These are phyloP conservation scores for Rhododendron simsii DNA, from an alignment of 148 eudicot genomes.

Conservation along the genomic window DNA sequence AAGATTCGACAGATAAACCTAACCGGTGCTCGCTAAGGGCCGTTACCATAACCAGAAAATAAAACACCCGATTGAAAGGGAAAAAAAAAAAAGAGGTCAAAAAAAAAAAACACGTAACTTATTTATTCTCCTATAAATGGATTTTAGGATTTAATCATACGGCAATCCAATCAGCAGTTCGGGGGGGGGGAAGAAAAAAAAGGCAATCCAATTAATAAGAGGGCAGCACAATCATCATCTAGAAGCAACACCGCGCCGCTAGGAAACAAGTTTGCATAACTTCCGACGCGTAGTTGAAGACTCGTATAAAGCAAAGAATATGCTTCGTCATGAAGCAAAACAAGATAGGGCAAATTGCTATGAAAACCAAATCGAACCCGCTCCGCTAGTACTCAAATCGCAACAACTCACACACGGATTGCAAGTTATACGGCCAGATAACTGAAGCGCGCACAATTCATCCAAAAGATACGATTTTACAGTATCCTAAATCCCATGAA, in stretches of 20 bases:
- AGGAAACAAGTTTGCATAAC: not conserved
- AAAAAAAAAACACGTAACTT: not conserved
- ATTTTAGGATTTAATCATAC: not conserved
- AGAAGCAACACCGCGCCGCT: not conserved
- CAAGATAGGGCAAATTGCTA: not conserved
- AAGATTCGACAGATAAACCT: not conserved
- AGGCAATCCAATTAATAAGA: not conserved
- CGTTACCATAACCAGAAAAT: not conserved
- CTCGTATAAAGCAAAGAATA: constrained; percentile 3
- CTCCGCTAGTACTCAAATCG: not conserved
- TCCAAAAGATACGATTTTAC: not conserved
- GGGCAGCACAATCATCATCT: not conserved
- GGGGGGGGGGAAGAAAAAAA: no score
- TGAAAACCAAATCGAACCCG: not conserved
- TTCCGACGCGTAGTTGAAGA: not conserved
- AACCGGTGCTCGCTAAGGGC: not conserved
- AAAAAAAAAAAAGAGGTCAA: not conserved
- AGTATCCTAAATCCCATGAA: not conserved
- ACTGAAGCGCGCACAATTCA: not conserved
- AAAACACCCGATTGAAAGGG: not conserved
- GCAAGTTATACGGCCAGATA: not conserved
- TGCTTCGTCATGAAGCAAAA: not conserved
- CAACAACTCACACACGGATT: not conserved
- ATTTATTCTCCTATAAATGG: no score
- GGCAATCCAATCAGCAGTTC: not conserved